Base-by-base conservation (phyloP, 148 eudicot genomes). In the Rhododendron williamsianum region DNA sequence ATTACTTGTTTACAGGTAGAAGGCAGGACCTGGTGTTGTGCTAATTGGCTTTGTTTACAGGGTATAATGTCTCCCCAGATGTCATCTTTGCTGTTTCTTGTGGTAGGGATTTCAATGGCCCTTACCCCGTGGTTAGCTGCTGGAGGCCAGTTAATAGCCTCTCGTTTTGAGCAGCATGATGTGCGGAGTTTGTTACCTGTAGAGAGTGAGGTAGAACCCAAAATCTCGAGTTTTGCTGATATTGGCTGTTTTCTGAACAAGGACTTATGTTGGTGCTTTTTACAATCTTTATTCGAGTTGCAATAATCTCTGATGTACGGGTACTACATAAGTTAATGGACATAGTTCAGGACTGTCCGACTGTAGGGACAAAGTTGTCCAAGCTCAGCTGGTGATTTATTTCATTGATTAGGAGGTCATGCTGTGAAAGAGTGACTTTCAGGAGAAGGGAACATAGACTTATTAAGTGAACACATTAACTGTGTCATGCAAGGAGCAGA, bases 101-200 rank as follows among this genome's bases (percentile, higher is more conserved):
- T 95, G 88, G 99, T 97, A 78, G 99, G 99, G 41, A 90, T 95
- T 83, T 97, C 99, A 80, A 95, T 97, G 99, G 99, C 98, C 81
- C 88, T 97, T 78, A 97, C 99, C 35, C 99, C 99, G 58, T 97
- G 91, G 91, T 91, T 97, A 86, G 98, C 99, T 88, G 99, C 99
- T 89, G 98, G 99, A 86, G 99, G 99, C 80, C 99, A 97, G 93
- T 90, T 97, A 80, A 91, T 97, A 88, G 99, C 99, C 85, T 94
- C 98, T 92, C 96, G 93, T 11, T 95, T 97, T 92, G 99, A 97
- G 91, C 94, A 86, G 86, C 96, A 97, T 87, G 99, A 97, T 88
- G 94, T 97, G 83, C 92, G 99, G 78, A 97, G 96, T 89, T 90
- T 97, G 85, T 92, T 95, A 58, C 99, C 99, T 58, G 96, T 83